Conservation (phyloP, 2,329 filamentous ascomycete genomes). For the Penicillium expansum region DNA sequence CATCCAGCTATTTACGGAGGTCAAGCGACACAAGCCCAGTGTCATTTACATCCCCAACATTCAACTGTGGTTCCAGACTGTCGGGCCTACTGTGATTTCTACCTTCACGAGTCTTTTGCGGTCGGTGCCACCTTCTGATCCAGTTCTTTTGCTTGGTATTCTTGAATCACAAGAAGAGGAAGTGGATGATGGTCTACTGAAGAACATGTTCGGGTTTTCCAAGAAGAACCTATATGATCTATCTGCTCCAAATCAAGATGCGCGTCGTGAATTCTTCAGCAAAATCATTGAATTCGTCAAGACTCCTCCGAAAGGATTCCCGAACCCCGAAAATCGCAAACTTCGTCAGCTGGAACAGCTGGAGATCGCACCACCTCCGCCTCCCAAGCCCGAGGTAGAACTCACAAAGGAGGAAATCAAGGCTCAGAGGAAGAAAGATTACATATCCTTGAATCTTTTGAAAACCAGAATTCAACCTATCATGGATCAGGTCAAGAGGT, state of each 20-base stretch:
- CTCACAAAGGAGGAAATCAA: slow-evolving; percentile 77
- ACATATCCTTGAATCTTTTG: slow-evolving; percentile 76
- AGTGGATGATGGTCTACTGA: slow-evolving; percentile 62
- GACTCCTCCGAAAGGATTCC: slow-evolving; percentile 80
- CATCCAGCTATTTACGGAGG: slow-evolving; percentile 85
- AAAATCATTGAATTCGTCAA: slow-evolving; percentile 72
- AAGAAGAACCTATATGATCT: slow-evolving; percentile 73
- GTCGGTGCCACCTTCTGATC: slow-evolving; percentile 83
- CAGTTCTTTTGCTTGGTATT: slow-evolving; percentile 82
- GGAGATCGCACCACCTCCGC: slow-evolving; percentile 68
- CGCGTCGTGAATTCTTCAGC: slow-evolving; percentile 76
- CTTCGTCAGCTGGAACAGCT: slow-evolving; percentile 77
- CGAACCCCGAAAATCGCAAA: slow-evolving; percentile 80
- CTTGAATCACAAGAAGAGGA: slow-evolving; percentile 67
- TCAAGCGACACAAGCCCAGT: slow-evolving; percentile 90
- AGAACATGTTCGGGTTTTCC: slow-evolving; percentile 82
- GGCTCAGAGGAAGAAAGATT: slow-evolving; percentile 75
- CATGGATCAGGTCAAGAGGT: slow-evolving; percentile 96
- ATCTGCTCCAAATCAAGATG: slow-evolving; percentile 58
- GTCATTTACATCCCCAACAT: slow-evolving; percentile 93
- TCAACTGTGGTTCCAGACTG: slow-evolving; percentile 77
- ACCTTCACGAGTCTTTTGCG: slow-evolving; percentile 81
- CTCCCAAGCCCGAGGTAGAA: slow-evolving; percentile 60
- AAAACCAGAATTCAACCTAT: slow-evolving; percentile 90
- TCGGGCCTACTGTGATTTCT: slow-evolving; percentile 63